Base-by-base conservation (phyloP, 2,329 filamentous ascomycete species). In the Scleromitrula shiraiana region DNA sequence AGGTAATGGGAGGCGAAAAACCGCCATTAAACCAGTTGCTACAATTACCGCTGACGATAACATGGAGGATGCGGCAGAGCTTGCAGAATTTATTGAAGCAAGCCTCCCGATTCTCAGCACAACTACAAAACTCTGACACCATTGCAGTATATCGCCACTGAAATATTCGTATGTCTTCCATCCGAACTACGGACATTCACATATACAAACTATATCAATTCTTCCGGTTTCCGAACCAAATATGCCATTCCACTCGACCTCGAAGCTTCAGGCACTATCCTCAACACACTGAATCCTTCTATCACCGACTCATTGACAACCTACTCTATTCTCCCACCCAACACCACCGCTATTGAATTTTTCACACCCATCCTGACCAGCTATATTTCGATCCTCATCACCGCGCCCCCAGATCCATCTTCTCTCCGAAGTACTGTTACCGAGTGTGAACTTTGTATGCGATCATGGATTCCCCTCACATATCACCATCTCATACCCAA, bases 401-500 rank as follows among this genome's bases (percentile, higher is more conserved):
- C 79, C 0, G 68, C 83, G 0, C 86, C 87, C 0, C 83, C 84
- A 0, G 70, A 79, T 7, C 83, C 82, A 59, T 67, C 69, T 1
- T 68, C 72, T 0, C 84, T 82, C 1, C 74, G 77, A 20, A 62
- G 67, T 4, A 58, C 68, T 1, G 74, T 66, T 1, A 66, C 70
- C 3, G 73, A 70, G 4, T 95, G 88, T 65, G 88, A 95, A 68
- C 76, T 94, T 20, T 94, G 88, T 64, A 76, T 72, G 2, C 73
- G 88, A 1, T 77, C 80, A 53, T 88, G 85, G 78, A 78, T 93
- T 19, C 78, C 80, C 7, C 66, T 93, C 52, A 86, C 83, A 1
- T 94, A 93, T 63, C 88, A 95, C 62, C 88, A 94, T 67, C 70
- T 95, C 36, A 89, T 95, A 46, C 88, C 88, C n/a, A 76, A 80